Conservation (phyloP, 257 asterid species). For the Nicotiana paniculata region DNA sequence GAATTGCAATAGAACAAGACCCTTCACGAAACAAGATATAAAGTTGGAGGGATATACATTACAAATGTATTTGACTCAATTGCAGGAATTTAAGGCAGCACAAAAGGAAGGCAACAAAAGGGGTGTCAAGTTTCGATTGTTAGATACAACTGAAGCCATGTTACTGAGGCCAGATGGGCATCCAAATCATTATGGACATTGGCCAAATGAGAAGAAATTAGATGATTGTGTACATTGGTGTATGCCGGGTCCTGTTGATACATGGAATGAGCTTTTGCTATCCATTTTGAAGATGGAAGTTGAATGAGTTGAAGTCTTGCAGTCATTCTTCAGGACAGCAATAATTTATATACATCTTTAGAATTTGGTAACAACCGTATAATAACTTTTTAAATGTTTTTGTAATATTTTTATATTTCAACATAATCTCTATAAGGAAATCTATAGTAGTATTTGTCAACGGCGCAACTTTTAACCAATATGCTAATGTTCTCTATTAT, state of each 20-base stretch:
- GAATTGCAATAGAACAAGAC: constrained; percentile 40
- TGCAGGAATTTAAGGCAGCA: constrained; percentile 44
- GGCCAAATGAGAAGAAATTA: constrained; percentile 48
- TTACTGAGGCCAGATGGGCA: constrained; percentile 61
- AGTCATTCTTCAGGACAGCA: background rate
- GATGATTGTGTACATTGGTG: constrained; percentile 34
- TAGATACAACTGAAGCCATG: constrained; percentile 52
- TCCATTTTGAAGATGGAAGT: constrained; percentile 18
- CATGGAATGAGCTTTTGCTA: constrained; percentile 24
- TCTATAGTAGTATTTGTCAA: no score
- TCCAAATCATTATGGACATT: constrained; percentile 56
- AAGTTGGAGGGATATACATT: constrained; percentile 26
- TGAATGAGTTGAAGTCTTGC: background rate
- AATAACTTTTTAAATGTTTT: background rate
- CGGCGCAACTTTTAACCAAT: no score
- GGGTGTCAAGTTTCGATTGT: constrained; percentile 27
- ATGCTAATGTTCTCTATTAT: no score
- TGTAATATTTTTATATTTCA: background rate
- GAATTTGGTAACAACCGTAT: background rate
- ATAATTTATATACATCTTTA: no score
- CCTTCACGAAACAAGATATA: constrained; percentile 34
- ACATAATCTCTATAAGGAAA: no score
- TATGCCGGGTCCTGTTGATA: constrained; percentile 29
- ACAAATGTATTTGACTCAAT: constrained; percentile 41
- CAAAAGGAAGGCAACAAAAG: constrained; percentile 22